Base-by-base conservation (phyloP, 108 stramenopile genomes). In the Aurantiochytrium sp. region DNA sequence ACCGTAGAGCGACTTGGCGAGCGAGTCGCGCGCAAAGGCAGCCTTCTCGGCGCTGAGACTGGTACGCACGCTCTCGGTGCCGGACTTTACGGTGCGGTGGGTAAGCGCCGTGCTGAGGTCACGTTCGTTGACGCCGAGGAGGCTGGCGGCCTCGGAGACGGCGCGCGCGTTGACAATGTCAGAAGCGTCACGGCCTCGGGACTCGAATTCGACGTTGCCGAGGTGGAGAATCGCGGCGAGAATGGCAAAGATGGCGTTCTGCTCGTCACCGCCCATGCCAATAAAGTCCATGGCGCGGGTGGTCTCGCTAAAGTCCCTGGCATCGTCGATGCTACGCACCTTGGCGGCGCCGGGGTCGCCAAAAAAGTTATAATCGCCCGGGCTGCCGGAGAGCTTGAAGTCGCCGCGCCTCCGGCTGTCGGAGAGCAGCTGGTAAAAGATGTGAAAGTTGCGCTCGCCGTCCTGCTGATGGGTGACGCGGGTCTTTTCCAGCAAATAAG, bases 151-250 rank as follows among this genome's bases (percentile, higher is more conserved):
- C 18, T 28, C 5, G 19, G 5, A 12, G 5, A 91, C 16, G 25
- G 87, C 92, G 25, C 10, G 55, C 21, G 88, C 5, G 21, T 51
- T 57, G 87, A 28, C 44, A 3, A 76, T 60, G 28, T 19, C 35
- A 10, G 60, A 44, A 6, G 44, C 53, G 55, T 76, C 91, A 25
- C 25, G 25, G 25, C 60, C 69, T 35, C 4, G 43, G 28, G 21
- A 25, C 42, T 96, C 92, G 90, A 98, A 98, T 21, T 91, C 88
- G 44, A 97, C 95, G 76, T 92, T 91, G 43, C 92, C 93, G 4
- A 93, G 53, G 71, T 92, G 92, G 60, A 91, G 71, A 25, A 93
- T 59, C 10, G 90, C 93, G 19, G 90, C 93, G 19, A 91, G 89
- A 55, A 92, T 59, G 42, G 28, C 19, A 45, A 91, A 87, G 23